A percentile compares a stretch with the other conserved stretches of the same genome.
Evolutionary conservation across 495 filamentous ascomycete species (phyloP).

Genomic region (Aspergillus bertholletiae): DNA sequence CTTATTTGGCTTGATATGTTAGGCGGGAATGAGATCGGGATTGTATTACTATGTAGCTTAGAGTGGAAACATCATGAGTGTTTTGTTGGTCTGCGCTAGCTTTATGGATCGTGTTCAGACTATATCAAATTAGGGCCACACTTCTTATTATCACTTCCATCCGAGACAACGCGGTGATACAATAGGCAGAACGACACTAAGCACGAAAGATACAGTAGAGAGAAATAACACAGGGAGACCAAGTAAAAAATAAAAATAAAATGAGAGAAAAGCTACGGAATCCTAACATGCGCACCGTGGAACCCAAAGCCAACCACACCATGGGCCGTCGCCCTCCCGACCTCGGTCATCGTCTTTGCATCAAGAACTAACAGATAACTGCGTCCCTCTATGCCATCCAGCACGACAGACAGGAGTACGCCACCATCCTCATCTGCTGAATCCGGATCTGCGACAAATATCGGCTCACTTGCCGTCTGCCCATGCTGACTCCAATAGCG

Average conservation of each 20-base stretch:
- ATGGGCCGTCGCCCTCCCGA: not conserved
- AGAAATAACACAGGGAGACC: no score
- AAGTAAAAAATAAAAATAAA: no score
- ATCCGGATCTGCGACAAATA: not conserved
- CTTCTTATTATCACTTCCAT: no score
- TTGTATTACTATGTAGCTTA: no score
- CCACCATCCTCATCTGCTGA: not conserved
- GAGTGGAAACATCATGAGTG: no score
- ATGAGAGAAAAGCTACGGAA: no score
- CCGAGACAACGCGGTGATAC: no score
- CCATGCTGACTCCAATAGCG: not conserved
- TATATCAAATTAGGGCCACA: not conserved
- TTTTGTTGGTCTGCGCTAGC: no score
- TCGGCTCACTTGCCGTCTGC: not conserved
- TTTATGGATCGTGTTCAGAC: not conserved
- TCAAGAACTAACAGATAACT: not conserved
- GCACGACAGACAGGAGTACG: not conserved
- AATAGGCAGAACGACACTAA: no score
- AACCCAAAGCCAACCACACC: not conserved
- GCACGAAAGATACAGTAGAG: no score
- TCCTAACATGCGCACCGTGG: not conserved
- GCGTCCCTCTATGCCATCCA: not conserved
- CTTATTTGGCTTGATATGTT: no score
- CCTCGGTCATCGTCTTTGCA: not conserved
- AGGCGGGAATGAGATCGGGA: no score